Evolutionary conservation across 2,329 filamentous ascomycete species (phyloP), one percentile per base, ranked within the genome.

Genomic region (Aspergillus vadensis): DNA sequence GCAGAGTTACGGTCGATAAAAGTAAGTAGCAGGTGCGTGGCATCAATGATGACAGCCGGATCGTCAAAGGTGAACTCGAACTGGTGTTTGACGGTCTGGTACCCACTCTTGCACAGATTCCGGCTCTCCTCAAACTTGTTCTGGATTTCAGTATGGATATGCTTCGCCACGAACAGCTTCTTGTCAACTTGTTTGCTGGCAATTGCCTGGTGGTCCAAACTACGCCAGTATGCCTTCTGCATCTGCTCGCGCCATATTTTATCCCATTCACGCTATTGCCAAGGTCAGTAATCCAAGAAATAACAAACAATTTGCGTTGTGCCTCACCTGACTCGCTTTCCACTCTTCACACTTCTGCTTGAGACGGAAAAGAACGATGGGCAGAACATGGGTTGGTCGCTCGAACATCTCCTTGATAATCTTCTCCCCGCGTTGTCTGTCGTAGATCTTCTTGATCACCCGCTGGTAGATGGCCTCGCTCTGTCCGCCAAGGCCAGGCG

Each of bases 171-270:
- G 62, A 97, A 91, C 66, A 91, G 89, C 67, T 92, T 90, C 85
- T 98, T 98, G 78, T 99, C 95, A 39, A 85, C 88, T 64, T 88
- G 86, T 79, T 95, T 96, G 70, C 92, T 91, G 56, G 92, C 88
- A 61, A 96, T 92, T 19, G 92, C 92, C 85, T 98, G 96, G 72
- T 99, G 95, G 72, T 99, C 95, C 55, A 99, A 86, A 75, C 92
- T 97, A 80, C 92, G 96, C 79, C 96, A 91, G 77, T 97, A 96
- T 81, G 96, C 94, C 70, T 90, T 89, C 72, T 96, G 90, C 23
- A 94, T 98, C 79, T 98, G 95, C 53, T 92, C 89, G 65, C 95
- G 92, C 95, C 95, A 99, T 7, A 99, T 92, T 78, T 97, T 97
- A 76, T 98, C 93, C 95, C 95, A 99, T 74, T 99, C 96, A 32